These are phyloP conservation scores for Cryomyces minteri DNA, from an alignment of 495 filamentous ascomycete species.

Conservation along the genomic window DNA sequence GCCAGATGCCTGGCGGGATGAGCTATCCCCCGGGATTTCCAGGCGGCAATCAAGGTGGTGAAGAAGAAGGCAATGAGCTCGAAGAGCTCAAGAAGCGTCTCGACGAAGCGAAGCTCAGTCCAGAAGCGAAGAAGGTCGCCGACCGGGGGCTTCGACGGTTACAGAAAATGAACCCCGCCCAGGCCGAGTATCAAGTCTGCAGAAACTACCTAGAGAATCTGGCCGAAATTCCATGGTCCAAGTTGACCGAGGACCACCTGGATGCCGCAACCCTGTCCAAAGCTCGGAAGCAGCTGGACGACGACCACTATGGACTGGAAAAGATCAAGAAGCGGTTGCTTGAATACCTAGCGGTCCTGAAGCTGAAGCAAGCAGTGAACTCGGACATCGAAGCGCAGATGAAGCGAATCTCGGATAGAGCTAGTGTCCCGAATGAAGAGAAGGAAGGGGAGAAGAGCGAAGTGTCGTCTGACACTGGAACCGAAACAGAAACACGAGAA, in stretches of 20 bases:
- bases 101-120: constrained; percentile 56
- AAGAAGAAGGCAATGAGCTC: constrained; percentile 55
- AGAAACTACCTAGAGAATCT: constrained; percentile 92
- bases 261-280: constrained; percentile 59
- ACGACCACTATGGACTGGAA: constrained; percentile 92
- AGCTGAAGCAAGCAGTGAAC: constrained; percentile 82
- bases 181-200: constrained; percentile 87
- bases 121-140: constrained; percentile 68
- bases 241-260: constrained; percentile 70
- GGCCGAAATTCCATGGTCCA: constrained; percentile 85
- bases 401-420: constrained; percentile 7
- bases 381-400: constrained; percentile 61
- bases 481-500: constrained; percentile 4
- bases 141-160: constrained; percentile 76
- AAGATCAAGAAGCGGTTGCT: constrained; percentile 94
- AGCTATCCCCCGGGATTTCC: constrained; percentile 24
- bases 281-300: constrained; percentile 80
- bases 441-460: constrained; percentile 11
- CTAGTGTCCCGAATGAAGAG: constrained; percentile 4
- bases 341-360: constrained; percentile 89
- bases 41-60: constrained; percentile 31
- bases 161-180: constrained; percentile 84
- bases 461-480: constrained; percentile 27
- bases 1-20: constrained; percentile 28
- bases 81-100: constrained; percentile 81